Evolutionary conservation across 73 alveolate genomes (phyloP).

Genomic region (Symbiodinium natans): DNA sequence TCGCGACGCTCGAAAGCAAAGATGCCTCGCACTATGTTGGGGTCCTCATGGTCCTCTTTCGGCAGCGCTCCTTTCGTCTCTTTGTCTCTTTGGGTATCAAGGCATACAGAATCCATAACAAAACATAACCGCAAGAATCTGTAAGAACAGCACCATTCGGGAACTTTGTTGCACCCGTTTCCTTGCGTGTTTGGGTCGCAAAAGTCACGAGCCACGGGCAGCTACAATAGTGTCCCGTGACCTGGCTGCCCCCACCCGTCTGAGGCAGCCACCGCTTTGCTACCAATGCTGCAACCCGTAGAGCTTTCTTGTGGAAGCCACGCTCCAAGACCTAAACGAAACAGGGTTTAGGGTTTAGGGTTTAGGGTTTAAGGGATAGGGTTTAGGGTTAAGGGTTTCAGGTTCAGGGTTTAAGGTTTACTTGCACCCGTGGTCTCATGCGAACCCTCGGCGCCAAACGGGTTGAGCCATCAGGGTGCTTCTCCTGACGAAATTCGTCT

Average conservation of each 20-base stretch:
- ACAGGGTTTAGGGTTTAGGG: no score
- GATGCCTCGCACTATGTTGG: background rate
- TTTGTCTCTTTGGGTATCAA: no score
- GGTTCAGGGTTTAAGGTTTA: no score
- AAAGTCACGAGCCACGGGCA: no score
- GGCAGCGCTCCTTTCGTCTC: background rate
- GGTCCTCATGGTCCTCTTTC: background rate
- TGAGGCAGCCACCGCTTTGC: background rate
- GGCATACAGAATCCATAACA: no score
- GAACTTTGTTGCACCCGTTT: background rate
- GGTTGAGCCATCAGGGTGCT: background rate
- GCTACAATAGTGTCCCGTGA: no score
- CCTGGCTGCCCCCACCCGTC: no score
- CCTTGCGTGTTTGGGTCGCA: no score
- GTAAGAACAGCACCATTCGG: background rate
- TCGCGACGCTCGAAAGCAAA: background rate
- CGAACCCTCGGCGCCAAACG: background rate
- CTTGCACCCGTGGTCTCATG: no score
- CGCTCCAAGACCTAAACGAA: background rate
- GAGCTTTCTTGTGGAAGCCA: background rate
- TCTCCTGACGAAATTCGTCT: background rate
- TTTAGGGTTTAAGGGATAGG: no score
- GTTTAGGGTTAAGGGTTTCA: no score
- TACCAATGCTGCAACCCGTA: background rate
- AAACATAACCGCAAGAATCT: background rate